Evolutionary conservation across 139 green algal genomes (phyloP), one percentile per base, ranked within the genome.

Genomic region (Chlamydomonas incerta): DNA sequence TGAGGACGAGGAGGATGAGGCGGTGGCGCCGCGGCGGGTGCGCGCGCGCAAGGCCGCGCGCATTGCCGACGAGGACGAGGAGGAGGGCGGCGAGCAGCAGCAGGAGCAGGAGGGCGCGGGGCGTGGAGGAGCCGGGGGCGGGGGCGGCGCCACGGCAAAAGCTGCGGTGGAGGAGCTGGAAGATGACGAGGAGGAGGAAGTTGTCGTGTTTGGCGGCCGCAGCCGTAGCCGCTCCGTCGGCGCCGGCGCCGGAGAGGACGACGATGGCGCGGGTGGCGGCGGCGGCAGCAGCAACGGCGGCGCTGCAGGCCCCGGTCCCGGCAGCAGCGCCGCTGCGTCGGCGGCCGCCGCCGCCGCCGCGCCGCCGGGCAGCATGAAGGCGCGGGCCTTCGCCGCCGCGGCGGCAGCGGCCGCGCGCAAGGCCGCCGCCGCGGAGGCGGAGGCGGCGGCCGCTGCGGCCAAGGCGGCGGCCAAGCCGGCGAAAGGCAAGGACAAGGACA

Each of bases 1-100:
- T 2, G 52, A 80, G 31, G 73, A 80, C 52, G 50, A 76, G 13
- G 79, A 85, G 5, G 79, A 75, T 15, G 79, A 85, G 26, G 79
- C 41, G 46, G 66, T 50, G 9, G 65, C 31, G 13, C 33, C 21
- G 47, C 65, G 79, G 15, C 46, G 47, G 28, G 65, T 66, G 15
- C 35, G 31, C 20, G 76, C 52, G 46, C 79, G 79, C 21, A 85
- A 85, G 46, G 79, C 50, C 3, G 46, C 77, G 3, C 65, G 65
- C 23, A 67, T 74, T 6, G 17, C 14, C 5, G 69, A 74, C 37
- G 69, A 74, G 31, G 69, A 74, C 2, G 69, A 74, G 5, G 69
- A 57, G 37, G 69, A 74, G 35, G n/a, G n/a, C n/a, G n/a, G n/a
- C n/a, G n/a, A n/a, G 69, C 18, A 34, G 68, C 15, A 1, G 68